Evolutionary conservation across 2,329 filamentous ascomycete genomes (phyloP), one percentile per base, ranked within the genome.

Genomic region (Coniochaeta ligniaria): DNA sequence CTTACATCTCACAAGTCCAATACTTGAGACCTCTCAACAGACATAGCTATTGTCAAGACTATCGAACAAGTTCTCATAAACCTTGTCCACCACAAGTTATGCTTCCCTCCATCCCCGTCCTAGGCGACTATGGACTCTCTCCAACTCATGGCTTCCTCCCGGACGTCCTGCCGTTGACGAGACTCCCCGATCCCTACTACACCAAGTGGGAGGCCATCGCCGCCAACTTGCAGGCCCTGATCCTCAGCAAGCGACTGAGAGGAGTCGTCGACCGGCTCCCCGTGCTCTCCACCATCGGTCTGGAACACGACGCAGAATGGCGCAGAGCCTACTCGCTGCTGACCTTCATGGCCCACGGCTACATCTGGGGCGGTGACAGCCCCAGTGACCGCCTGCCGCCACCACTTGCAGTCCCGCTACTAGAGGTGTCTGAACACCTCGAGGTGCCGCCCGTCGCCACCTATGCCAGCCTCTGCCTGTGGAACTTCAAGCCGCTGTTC

Each of bases 401-500:
- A 28, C 80, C 91, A 61, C 85, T 99, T 64, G 91, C 94, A 6
- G 83, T 93, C 33, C 95, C 95, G 0, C 83, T 98, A 65, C 80
- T 96, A 58, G 78, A 87, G 65, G 83, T 96, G 55, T 94, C 91
- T 66, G 79, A 83, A 52, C 85, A 86, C 63, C 84, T 99, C 20
- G 91, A 98, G 70, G 80, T 99, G 28, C 93, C 91, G 7, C 91
- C 93, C 1, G 94, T 99, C 31, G 95, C 94, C 56, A 97, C 94
- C 20, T 99, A 97, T 72, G 92, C 95, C 7, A 91, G 89, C 8
- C 81, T 97, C 4, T 94, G 91, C 66, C 81, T 99, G 28, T 99
- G 95, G 95, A 99, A 99, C 76, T 98, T 92, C 81, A 94, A 93
- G 74, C 91, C 93, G 0, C 83, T 98, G 60, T 97, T 98, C 71